Conservation (phyloP, 2,329 filamentous ascomycete genomes). For the Colletotrichum tofieldiae region DNA sequence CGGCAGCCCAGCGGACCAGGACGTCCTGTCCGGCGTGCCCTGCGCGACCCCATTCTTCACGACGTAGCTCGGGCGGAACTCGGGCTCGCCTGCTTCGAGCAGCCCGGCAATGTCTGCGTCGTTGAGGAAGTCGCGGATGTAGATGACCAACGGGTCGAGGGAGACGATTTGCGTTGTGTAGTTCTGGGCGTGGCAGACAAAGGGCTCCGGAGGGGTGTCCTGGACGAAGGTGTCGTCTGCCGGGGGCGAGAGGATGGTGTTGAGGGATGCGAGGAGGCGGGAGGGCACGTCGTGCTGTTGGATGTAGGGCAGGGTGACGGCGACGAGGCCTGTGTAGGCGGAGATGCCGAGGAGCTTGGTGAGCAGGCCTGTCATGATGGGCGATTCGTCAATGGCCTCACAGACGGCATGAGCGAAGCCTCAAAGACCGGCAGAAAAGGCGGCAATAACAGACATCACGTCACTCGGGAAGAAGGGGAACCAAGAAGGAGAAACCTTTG, state of each 20-base stretch:
- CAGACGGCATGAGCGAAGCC: background rate
- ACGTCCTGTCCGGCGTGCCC: constrained; percentile 56
- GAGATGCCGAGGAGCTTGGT: constrained; percentile 32
- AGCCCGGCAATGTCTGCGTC: constrained; percentile 52
- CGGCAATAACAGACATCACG: background rate
- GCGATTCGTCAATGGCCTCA: background rate
- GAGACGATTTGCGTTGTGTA: constrained; percentile 60
- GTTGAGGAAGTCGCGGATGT: constrained; percentile 59
- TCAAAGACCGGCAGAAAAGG: background rate
- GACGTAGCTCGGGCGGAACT: constrained; percentile 56
- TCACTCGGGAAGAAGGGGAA: background rate
- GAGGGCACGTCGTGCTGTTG: constrained; percentile 17
- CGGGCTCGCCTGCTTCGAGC: constrained; percentile 53
- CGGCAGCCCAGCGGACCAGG: constrained; percentile 56
- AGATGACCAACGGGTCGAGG: constrained; percentile 60
- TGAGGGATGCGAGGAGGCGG: background rate
- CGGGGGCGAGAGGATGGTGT: background rate
- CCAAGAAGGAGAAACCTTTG: background rate
- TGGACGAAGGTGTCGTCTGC: background rate
- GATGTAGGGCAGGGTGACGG: constrained; percentile 29
- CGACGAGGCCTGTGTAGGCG: constrained; percentile 36
- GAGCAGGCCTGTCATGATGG: constrained; percentile 26
- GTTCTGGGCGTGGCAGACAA: constrained; percentile 49
- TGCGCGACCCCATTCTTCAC: constrained; percentile 53
- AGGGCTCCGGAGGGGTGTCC: background rate